Conservation (phyloP, 2,329 filamentous ascomycete species). For the Cephalotrichum gorgonifer region DNA sequence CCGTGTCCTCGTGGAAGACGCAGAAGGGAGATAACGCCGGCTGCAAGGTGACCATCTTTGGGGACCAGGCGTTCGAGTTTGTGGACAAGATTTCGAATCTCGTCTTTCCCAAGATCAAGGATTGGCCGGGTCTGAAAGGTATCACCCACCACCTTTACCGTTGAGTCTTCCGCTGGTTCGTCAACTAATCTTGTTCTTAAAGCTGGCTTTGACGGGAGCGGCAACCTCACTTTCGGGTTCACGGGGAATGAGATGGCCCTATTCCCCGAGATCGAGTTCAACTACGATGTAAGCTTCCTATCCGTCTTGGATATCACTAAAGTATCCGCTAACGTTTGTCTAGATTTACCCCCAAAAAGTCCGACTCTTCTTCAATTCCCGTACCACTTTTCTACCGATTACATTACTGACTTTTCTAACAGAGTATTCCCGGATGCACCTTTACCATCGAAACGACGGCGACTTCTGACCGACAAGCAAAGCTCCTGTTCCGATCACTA, state of each 20-base stretch:
- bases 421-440: slow-evolving; percentile 69
- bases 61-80: slow-evolving; percentile 81
- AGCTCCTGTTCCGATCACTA: slow-evolving; percentile 49
- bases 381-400: slow-evolving; percentile 8
- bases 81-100: slow-evolving; percentile 82
- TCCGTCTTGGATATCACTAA: neutral
- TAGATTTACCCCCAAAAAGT: slow-evolving; percentile 7
- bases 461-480: slow-evolving; percentile 73
- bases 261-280: slow-evolving; percentile 91
- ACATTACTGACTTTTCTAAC: slow-evolving; percentile 7
- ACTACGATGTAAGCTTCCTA: slow-evolving; percentile 66
- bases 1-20: slow-evolving; percentile 67
- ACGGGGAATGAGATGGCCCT: slow-evolving; percentile 62
- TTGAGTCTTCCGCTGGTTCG: too few species aligned
- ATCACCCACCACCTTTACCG: neutral
- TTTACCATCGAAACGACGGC: slow-evolving; percentile 78
- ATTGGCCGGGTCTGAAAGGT: slow-evolving; percentile 64
- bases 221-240: slow-evolving; percentile 80
- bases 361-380: neutral
- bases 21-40: slow-evolving; percentile 60
- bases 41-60: slow-evolving; percentile 66
- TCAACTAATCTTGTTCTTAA: neutral
- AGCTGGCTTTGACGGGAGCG: slow-evolving; percentile 70
- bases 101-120: slow-evolving; percentile 90
- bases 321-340: neutral